A percentile compares a stretch with the other conserved stretches of the same genome.
Conservation (phyloP, 495 filamentous ascomycete genomes). For the Neurospora africana region DNA sequence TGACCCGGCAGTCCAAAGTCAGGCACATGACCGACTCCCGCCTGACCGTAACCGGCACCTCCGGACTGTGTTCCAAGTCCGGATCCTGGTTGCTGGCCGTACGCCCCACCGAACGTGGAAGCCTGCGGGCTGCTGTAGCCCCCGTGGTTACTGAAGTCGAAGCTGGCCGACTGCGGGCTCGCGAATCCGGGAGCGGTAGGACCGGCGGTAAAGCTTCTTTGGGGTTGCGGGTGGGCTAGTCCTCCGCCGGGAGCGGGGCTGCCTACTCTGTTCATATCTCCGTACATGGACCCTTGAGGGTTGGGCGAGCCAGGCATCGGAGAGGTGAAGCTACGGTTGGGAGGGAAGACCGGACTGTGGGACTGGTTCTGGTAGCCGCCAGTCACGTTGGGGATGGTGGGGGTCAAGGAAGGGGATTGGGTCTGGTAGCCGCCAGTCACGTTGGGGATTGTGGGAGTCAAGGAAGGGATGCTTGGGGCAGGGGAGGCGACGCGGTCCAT, state of each 20-base stretch:
- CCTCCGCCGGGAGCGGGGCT: constrained; percentile 11
- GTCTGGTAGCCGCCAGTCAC: constrained; percentile 7
- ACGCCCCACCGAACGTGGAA: not conserved
- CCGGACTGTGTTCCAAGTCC: not conserved
- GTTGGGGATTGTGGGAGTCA: constrained; percentile 16
- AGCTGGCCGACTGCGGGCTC: not conserved
- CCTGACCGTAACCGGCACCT: too few species aligned
- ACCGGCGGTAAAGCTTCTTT: constrained; percentile 18
- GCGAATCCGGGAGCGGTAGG: not conserved
- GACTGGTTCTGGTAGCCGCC: constrained; percentile 8
- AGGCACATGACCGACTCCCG: not conserved
- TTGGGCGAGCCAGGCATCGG: constrained; percentile 21
- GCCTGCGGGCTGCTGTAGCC: not conserved
- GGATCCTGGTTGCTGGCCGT: not conserved
- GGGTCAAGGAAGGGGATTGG: constrained; percentile 5
- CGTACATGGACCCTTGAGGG: constrained; percentile 13
- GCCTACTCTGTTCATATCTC: constrained; percentile 8
- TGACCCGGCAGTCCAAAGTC: not conserved
- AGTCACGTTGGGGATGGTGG: constrained; percentile 16
- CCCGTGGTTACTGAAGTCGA: not conserved
- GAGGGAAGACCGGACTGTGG: constrained; percentile 11
- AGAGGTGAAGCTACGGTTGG: constrained; percentile 23
- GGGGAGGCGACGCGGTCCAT: not conserved
- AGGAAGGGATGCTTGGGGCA: not conserved
- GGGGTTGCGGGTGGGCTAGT: constrained; percentile 17